Evolutionary conservation across 2,329 filamentous ascomycete species (phyloP).

Genomic region (Fonsecaea multimorphosa): DNA sequence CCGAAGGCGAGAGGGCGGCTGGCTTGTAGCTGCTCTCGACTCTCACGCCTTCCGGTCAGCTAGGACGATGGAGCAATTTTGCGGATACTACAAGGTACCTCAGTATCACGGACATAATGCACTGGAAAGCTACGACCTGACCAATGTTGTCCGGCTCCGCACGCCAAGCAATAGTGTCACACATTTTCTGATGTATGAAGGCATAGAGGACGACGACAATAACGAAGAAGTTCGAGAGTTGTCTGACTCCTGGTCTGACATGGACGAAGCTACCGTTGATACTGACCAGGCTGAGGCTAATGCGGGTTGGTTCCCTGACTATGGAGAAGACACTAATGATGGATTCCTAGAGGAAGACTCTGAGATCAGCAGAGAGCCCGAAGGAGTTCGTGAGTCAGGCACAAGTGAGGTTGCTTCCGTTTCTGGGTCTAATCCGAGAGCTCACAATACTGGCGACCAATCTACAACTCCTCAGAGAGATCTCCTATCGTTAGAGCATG

Average conservation of each 20-base stretch:
- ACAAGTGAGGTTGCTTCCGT: background rate
- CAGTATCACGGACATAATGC: slow-evolving; percentile 32
- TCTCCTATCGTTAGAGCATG: background rate
- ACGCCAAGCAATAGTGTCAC: slow-evolving; percentile 36
- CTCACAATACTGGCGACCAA: background rate
- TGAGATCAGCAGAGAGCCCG: background rate
- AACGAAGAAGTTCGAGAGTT: slow-evolving; percentile 31
- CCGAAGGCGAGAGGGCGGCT: slow-evolving; percentile 46
- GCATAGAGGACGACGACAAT: slow-evolving; percentile 30
- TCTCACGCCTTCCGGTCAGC: slow-evolving; percentile 50
- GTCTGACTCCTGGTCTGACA: slow-evolving; percentile 30
- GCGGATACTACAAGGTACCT: slow-evolving; percentile 42
- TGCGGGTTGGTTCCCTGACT: background rate
- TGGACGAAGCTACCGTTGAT: slow-evolving; percentile 16
- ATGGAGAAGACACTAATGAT: background rate
- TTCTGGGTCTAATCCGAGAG: background rate
- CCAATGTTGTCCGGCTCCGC: slow-evolving; percentile 35
- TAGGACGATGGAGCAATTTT: slow-evolving; percentile 47
- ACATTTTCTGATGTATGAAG: slow-evolving; percentile 28
- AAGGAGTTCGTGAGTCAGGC: background rate
- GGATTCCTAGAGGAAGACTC: background rate
- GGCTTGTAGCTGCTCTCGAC: slow-evolving; percentile 55
- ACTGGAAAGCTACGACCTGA: slow-evolving; percentile 37
- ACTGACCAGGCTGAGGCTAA: background rate
- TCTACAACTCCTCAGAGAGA: slow-evolving; percentile 4